Percentiles rank a stretch among this genome's conserved stretches.
Conservation (phyloP, 176 grass and related monocot genomes). For the Dendrocalamus sinicus region DNA sequence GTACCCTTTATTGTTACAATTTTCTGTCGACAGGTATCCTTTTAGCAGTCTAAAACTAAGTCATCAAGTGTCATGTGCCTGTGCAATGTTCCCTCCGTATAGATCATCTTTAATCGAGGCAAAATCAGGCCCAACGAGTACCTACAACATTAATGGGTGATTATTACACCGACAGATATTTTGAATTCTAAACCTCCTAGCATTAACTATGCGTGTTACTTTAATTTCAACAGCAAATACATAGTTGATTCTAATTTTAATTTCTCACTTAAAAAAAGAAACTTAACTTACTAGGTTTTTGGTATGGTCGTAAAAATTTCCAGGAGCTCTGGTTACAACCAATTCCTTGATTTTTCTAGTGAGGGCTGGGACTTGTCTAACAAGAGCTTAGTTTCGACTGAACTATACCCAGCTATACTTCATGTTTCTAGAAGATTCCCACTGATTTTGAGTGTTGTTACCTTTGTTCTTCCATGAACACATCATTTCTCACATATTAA, state of each 20-base stretch:
- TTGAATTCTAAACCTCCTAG: not conserved
- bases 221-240: not conserved
- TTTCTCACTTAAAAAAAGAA: not conserved
- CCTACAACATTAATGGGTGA: not conserved
- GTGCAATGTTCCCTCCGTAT: constrained; percentile 34
- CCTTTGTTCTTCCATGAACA: constrained; percentile 1
- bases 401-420: not conserved
- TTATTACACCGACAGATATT: constrained; percentile 18
- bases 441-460: not conserved
- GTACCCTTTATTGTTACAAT: constrained; percentile 12
- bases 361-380: not conserved
- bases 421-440: not conserved
- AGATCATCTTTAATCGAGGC: not conserved
- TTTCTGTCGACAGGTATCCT: not conserved
- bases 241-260: not conserved
- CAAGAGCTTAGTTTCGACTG: not conserved
- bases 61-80: not conserved
- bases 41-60: not conserved
- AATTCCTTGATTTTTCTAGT: constrained; percentile 24
- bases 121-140: constrained; percentile 12
- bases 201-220: not conserved
- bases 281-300: not conserved
- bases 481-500: not conserved
- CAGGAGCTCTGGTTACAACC: not conserved
- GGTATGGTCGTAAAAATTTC: not conserved